phyloP scores from a whole-genome alignment of 257 asterid genomes.

The Fraxinus americana region DNA sequence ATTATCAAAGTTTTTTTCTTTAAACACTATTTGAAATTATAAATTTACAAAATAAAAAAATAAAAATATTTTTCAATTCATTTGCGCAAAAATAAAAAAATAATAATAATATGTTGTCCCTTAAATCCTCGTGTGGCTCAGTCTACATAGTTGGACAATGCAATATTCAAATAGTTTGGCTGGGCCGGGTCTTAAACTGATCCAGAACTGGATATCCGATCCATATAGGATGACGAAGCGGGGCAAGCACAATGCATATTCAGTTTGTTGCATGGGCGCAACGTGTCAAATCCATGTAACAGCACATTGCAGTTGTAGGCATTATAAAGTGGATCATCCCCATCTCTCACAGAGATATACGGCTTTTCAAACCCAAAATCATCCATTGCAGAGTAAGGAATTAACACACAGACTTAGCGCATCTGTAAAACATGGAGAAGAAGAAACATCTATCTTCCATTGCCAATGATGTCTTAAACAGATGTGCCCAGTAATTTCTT shows the following conservation, averaged over 20 bases:
- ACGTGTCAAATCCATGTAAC: constrained; percentile 30
- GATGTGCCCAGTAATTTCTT: constrained; percentile 57
- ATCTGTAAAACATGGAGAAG: constrained; percentile 46
- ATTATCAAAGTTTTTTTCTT: too few species aligned
- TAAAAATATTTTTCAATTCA: too few species aligned
- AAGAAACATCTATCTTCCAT: constrained; percentile 66
- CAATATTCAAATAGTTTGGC: background rate
- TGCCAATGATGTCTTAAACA: constrained; percentile 60
- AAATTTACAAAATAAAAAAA: too few species aligned
- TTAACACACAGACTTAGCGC: background rate
- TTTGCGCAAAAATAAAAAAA: too few species aligned
- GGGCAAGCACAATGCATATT: background rate
- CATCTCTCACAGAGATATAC: background rate
- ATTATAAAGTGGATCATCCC: constrained; percentile 28
- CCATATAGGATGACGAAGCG: background rate
- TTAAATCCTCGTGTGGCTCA: too few species aligned
- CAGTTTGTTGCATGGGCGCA: constrained; percentile 44
- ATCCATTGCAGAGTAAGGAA: background rate
- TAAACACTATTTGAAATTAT: too few species aligned
- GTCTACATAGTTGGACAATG: too few species aligned
- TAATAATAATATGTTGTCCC: too few species aligned
- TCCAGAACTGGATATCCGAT: background rate
- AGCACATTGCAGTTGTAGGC: constrained; percentile 24
- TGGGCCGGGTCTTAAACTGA: background rate
- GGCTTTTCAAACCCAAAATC: background rate